Base-by-base conservation (phyloP, 2,329 filamentous ascomycete genomes). In the Epichloe sp. region DNA sequence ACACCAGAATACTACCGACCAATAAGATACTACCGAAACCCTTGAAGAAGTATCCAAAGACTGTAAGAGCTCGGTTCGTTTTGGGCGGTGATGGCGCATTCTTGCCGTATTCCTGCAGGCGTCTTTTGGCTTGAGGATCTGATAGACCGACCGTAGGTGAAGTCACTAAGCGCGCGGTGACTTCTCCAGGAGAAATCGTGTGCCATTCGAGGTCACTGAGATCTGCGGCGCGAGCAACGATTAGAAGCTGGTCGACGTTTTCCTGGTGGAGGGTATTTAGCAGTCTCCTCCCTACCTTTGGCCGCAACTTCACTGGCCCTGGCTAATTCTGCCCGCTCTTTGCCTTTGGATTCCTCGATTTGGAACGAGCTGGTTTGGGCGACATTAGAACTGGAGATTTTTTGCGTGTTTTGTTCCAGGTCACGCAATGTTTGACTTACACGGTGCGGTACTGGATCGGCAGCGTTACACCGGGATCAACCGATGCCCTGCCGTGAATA, bases 21-120 rank as follows among this genome's bases (percentile, higher is more conserved):
- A 89, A 73, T 3, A 90, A 73, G 48, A 91, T 79, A 1, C 79
- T 74, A 2, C 86, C 85, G 57, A 90, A 91, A 1, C 86, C 86
- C 56, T 82, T 83, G 68, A 88, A 88, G 58, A 89, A 81, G 65
- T 90, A 90, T 17, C 78, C 78, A 36, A 83, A 66, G 5, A 81
- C 73, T 54, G 78, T 79, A 43, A 71, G 70, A 44, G 80, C 63
- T 55, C 75, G 73, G 53, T 75, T 77, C 4, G 80, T 83, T 14
- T 81, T 79, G 2, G 84, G 80, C 3, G 80, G 75, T 4, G 83
- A 80, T 4, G 82, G 82, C 7, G 76, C 74, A 60, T 90, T 90
- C 53, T 68, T 77, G 37, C 85, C 85, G 65, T 84, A 77, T 59
- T 84, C 72, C 43, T 69, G 70, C 6, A 78, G 62, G 38, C 78